Conservation (phyloP, 768 basidiomycete genomes). For the Pisolithus orientalis region DNA sequence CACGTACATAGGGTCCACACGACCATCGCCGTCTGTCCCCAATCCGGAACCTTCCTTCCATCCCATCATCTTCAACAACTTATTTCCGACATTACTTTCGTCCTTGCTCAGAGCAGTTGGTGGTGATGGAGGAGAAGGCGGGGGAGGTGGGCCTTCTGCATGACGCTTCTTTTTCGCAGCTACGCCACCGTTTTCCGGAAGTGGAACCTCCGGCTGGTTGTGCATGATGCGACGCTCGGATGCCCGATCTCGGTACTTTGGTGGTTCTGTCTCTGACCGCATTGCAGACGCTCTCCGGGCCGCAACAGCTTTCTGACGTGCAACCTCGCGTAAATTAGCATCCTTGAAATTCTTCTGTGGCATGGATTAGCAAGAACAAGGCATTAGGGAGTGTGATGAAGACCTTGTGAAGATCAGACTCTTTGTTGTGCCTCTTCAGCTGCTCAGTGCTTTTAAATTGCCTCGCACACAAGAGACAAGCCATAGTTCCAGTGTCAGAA, state of each 20-base stretch:
- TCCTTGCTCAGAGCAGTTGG: conserved; percentile 72
- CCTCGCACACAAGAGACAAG: conserved; percentile 86
- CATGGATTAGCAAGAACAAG: conserved; percentile 1
- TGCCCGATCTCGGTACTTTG: conserved; percentile 94
- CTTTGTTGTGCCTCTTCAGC: conserved; percentile 83
- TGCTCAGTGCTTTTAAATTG: conserved; percentile 88
- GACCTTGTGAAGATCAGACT: conserved; percentile 94
- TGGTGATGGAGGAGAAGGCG: conserved; percentile 56
- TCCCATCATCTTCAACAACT: conserved; percentile 95
- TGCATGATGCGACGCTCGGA: conserved; percentile 86
- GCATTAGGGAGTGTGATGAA: conserved; percentile 27
- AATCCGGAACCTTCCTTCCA: conserved; percentile 90
- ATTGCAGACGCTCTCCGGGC: conserved; percentile 31
- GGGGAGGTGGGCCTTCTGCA: conserved; percentile 52
- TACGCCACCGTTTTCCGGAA: conserved; percentile 41
- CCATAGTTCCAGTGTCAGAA: conserved; percentile 64
- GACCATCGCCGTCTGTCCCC: conserved; percentile 74
- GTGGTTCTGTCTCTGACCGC: conserved; percentile 39
- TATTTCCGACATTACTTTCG: conserved; percentile 84
- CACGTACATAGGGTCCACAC: conserved; percentile 80
- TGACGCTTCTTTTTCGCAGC: conserved; percentile 36
- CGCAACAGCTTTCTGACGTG: conserved; percentile 57
- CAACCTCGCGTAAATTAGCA: conserved; percentile 60
- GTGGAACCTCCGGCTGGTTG: conserved; percentile 85
- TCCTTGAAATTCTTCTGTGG: conserved; percentile 84